A percentile compares a stretch with the other conserved stretches of the same genome.
Conservation (phyloP, 2,329 filamentous ascomycete species). For the Penicillium sp. region DNA sequence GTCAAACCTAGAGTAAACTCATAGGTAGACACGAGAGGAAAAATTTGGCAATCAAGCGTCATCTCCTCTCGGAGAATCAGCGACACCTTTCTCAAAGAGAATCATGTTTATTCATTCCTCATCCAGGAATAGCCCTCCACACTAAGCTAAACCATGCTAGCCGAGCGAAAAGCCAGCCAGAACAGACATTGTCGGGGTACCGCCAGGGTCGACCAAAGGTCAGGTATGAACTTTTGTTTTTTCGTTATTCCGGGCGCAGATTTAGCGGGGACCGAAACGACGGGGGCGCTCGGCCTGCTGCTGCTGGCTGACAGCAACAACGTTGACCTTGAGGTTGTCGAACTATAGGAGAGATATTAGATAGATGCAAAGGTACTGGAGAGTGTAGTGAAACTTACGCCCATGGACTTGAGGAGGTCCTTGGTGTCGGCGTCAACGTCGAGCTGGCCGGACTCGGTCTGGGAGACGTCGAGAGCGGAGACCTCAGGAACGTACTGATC, state of each 20-base stretch:
- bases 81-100: slow-evolving; percentile 67
- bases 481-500: slow-evolving; percentile 99
- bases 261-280: slow-evolving; percentile 52
- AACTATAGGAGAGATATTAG: slow-evolving; percentile 52
- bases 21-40: slow-evolving; percentile 19
- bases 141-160: slow-evolving; percentile 24
- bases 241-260: slow-evolving; percentile 12
- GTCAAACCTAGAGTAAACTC: slow-evolving; percentile 9
- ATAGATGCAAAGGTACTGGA: background rate
- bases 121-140: slow-evolving; percentile 24
- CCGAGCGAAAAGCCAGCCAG: slow-evolving; percentile 22
- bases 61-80: slow-evolving; percentile 64
- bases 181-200: slow-evolving; percentile 21
- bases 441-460: slow-evolving; percentile 85
- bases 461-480: slow-evolving; percentile 94
- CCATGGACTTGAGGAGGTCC: slow-evolving; percentile 96
- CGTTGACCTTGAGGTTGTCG: slow-evolving; percentile 94
- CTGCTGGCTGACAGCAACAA: slow-evolving; percentile 79
- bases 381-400: slow-evolving; percentile 58
- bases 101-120: slow-evolving; percentile 36
- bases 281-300: slow-evolving; percentile 74
- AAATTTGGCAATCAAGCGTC: slow-evolving; percentile 86
- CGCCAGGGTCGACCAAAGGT: slow-evolving; percentile 27
- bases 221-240: slow-evolving; percentile 24
- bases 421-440: slow-evolving; percentile 97